Evolutionary conservation across 2,329 filamentous ascomycete genomes (phyloP).

Genomic region (Trichophyton simii): DNA sequence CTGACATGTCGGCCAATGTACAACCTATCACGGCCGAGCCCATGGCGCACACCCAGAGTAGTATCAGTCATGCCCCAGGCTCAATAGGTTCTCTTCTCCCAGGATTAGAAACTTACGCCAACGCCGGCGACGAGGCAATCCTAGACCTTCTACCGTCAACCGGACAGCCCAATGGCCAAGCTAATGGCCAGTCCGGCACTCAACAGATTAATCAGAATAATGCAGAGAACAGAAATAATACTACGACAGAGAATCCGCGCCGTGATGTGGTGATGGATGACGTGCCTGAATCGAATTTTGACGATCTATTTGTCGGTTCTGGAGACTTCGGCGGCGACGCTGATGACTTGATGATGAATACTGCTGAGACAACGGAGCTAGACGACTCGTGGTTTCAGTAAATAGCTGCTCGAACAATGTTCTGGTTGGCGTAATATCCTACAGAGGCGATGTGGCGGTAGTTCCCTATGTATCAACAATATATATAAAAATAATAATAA

Average conservation of each 20-base stretch:
- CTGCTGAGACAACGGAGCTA: conserved; percentile 30
- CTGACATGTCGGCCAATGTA: neutral
- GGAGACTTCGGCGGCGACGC: conserved; percentile 26
- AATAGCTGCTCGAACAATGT: neutral
- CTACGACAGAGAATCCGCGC: conserved; percentile 11
- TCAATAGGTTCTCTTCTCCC: conserved; percentile 21
- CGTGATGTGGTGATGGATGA: conserved; percentile 17
- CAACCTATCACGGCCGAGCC: conserved; percentile 5
- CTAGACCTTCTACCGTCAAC: conserved; percentile 22
- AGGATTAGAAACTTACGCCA: conserved; percentile 23
- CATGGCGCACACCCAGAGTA: conserved; percentile 12
- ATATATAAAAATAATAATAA: neutral
- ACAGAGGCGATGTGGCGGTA: neutral
- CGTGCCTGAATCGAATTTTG: conserved; percentile 33
- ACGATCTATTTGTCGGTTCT: conserved; percentile 33
- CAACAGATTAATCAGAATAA: neutral
- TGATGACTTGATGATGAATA: conserved; percentile 26
- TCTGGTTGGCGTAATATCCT: neutral
- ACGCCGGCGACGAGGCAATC: conserved; percentile 26
- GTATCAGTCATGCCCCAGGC: conserved; percentile 9
- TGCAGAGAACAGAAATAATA: conserved; percentile 5
- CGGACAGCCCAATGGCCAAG: neutral
- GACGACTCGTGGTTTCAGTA: conserved; percentile 29
- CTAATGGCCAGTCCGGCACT: neutral
- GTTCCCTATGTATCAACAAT: neutral